phyloP scores from a whole-genome alignment of 2,329 filamentous ascomycete genomes.

The Ceratocystis albifundus region DNA sequence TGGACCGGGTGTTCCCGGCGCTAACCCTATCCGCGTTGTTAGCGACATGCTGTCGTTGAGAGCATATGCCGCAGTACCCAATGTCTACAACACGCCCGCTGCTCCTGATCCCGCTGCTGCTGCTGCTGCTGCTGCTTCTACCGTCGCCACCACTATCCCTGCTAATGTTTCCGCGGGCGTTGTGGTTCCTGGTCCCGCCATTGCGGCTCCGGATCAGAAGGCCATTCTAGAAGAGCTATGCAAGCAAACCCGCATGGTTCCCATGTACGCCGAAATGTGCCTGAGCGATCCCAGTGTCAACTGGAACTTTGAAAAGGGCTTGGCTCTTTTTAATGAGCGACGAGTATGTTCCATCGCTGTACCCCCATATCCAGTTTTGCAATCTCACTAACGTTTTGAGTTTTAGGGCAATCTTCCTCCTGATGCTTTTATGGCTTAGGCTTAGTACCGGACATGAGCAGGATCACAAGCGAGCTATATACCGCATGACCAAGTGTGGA shows the following conservation, averaged over 20 bases:
- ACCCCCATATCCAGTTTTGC: background rate
- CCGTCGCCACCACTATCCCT: conserved; percentile 23
- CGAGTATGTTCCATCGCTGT: conserved; percentile 41
- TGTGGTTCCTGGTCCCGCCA: conserved; percentile 26
- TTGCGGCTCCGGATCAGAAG: conserved; percentile 45
- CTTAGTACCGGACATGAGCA: background rate
- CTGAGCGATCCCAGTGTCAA: conserved; percentile 52
- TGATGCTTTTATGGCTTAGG: conserved; percentile 22
- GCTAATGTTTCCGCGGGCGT: conserved; percentile 22
- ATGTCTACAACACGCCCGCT: conserved; percentile 30
- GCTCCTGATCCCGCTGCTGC: conserved; percentile 25
- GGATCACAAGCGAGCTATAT: too few species aligned
- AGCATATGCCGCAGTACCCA: conserved; percentile 46
- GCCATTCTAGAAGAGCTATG: conserved; percentile 65
- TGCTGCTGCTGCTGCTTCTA: conserved; percentile 24
- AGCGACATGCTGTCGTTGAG: conserved; percentile 68
- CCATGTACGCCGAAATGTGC: conserved; percentile 69
- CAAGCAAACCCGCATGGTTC: conserved; percentile 67
- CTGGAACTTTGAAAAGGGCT: conserved; percentile 69
- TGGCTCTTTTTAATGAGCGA: conserved; percentile 62
- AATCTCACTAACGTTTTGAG: conserved; percentile 4
- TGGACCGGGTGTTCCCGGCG: conserved; percentile 57
- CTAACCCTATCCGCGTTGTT: conserved; percentile 58
- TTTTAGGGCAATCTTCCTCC: conserved; percentile 19
- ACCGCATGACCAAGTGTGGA: too few species aligned